These are phyloP conservation scores for Pisolithus thermaeus DNA, from an alignment of 1,284 basidiomycete genomes.

Conservation along the genomic window DNA sequence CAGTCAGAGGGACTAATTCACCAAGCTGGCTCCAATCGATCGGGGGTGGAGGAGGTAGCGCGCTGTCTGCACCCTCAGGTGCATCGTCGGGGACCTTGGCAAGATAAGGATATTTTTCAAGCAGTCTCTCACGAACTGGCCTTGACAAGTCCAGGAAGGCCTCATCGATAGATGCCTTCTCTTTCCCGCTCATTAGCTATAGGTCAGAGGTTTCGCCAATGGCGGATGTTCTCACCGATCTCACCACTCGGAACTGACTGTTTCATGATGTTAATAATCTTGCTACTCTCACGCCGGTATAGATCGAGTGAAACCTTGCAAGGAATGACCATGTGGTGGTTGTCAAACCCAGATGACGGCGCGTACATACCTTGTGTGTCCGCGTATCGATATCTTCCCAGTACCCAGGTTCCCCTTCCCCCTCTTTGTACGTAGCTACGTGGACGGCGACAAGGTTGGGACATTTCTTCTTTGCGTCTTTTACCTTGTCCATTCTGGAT, in stretches of 20 bases:
- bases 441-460: conserved; percentile 84
- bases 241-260: conserved; percentile 69
- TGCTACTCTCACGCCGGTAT: conserved; percentile 87
- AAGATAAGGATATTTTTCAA: conserved; percentile 76
- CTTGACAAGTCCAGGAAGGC: conserved; percentile 88
- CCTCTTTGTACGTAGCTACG: conserved; percentile 92
- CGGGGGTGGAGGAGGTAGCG: conserved; percentile 73
- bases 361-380: conserved; percentile 81
- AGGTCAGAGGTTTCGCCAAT: neutral
- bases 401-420: conserved; percentile 84
- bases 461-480: conserved; percentile 81
- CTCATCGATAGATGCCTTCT: conserved; percentile 81
- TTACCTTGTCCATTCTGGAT: conserved; percentile 73
- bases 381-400: conserved; percentile 80
- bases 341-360: neutral
- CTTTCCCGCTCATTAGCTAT: conserved; percentile 34
- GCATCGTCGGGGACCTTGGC: conserved; percentile 62
- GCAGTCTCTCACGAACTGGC: conserved; percentile 66
- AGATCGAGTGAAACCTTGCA: conserved; percentile 87
- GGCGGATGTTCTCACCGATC: conserved; percentile 43
- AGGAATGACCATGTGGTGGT: conserved; percentile 7
- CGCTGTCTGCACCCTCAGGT: conserved; percentile 69
- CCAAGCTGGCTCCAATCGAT: conserved; percentile 64
- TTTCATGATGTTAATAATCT: conserved; percentile 85
- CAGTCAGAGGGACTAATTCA: conserved; percentile 63